Evolutionary conservation across 2,329 filamentous ascomycete genomes (phyloP).

Genomic region (Pseudocercospora fijiensis): DNA sequence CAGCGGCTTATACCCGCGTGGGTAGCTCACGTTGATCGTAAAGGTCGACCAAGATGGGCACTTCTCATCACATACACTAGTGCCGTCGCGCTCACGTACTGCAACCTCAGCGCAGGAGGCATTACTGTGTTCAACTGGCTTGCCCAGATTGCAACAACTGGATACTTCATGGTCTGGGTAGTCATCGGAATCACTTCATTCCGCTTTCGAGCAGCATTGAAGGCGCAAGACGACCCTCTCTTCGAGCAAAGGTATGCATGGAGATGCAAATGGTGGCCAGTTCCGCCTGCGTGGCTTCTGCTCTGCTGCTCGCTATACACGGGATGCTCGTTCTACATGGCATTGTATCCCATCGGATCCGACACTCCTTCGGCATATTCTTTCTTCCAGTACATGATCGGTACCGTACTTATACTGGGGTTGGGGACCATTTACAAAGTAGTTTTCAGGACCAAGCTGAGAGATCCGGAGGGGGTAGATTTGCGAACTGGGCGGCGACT

Average conservation of each 20-base stretch:
- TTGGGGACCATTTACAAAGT: conserved; percentile 14
- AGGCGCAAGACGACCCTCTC: conserved; percentile 58
- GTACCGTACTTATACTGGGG: conserved; percentile 52
- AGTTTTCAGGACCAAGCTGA: conserved; percentile 17
- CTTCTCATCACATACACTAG: conserved; percentile 65
- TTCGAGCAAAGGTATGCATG: conserved; percentile 63
- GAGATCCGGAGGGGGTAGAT: conserved; percentile 17
- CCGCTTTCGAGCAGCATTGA: conserved; percentile 79
- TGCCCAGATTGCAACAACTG: conserved; percentile 67
- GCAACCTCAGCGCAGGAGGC: conserved; percentile 61
- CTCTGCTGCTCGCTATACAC: conserved; percentile 19
- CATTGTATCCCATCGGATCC: conserved; percentile 31
- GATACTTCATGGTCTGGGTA: conserved; percentile 72
- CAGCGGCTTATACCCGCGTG: conserved; percentile 69
- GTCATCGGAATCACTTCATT: conserved; percentile 85
- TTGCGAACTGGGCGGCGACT: conserved; percentile 13
- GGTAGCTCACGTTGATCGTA: conserved; percentile 76
- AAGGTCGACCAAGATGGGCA: conserved; percentile 73
- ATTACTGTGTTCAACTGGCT: conserved; percentile 72
- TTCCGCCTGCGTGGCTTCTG: conserved; percentile 19
- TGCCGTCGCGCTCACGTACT: conserved; percentile 68
- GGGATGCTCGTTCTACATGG: conserved; percentile 19
- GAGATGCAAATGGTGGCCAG: conserved; percentile 57
- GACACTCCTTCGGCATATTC: conserved; percentile 35
- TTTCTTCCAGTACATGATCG: conserved; percentile 42